Percentiles rank a stretch among this genome's conserved stretches.
Evolutionary conservation across 108 stramenopile genomes (phyloP).

Genomic region (Pseudonitzschia delicatissima): DNA sequence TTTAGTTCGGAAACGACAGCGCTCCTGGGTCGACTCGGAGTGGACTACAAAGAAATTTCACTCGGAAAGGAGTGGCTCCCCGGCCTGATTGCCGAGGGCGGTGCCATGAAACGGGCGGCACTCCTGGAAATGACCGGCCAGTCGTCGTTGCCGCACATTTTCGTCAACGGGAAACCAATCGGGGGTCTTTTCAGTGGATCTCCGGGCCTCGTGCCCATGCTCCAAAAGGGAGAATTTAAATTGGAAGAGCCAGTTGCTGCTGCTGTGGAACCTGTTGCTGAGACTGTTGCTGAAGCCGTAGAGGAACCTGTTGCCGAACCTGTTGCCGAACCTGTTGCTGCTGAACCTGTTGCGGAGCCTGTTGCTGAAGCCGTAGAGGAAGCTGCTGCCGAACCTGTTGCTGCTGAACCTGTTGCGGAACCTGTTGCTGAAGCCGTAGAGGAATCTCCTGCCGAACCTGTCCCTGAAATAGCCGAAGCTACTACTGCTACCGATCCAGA

Average conservation of each 20-base stretch:
- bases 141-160: slow-evolving; percentile 66
- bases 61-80: slow-evolving; percentile 75
- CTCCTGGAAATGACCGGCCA: slow-evolving; percentile 73
- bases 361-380: no score
- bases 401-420: no score
- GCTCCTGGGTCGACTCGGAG: slow-evolving; percentile 47
- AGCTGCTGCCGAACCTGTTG: no score
- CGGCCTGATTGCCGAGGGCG: slow-evolving; percentile 47
- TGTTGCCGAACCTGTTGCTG: no score
- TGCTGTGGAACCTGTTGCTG: no score
- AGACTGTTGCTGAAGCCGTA: no score
- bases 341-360: no score
- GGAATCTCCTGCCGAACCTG: no score
- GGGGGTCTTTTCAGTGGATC: slow-evolving; percentile 70
- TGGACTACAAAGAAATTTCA: slow-evolving; percentile 45
- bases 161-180: slow-evolving; percentile 50
- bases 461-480: no score
- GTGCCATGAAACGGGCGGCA: slow-evolving; percentile 45
- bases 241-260: neutral
- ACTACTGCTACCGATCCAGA: no score
- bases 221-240: slow-evolving; percentile 38
- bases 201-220: slow-evolving; percentile 56
- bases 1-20: slow-evolving; percentile 55
- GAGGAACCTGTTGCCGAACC: no score
- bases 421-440: no score